Base-by-base conservation (phyloP, 768 basidiomycete genomes). In the Gloeopeniophorella convolvens region DNA sequence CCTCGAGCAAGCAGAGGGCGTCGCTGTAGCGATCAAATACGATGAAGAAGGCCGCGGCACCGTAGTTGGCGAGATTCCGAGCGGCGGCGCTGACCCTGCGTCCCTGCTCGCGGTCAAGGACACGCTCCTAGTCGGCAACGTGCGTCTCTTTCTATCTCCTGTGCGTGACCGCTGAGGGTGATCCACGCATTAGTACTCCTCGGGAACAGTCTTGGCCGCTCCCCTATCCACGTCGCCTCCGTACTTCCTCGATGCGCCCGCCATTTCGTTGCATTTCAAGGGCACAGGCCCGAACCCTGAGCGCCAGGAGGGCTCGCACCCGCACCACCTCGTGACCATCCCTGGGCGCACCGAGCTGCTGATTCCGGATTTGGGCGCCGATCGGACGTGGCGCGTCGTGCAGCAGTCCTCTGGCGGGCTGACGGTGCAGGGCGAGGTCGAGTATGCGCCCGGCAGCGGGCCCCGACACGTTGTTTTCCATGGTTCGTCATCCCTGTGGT, bases 141-240 rank as follows among this genome's bases (percentile, higher is more conserved):
- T 92, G 60, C 54, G 88, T 78, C 21, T 8, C 5, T 16, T 50
- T 15, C 44, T 20, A 40, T 27, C 12, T 23, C 33, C n/a, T n/a
- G n/a, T n/a, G n/a, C n/a, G n/a, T n/a, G n/a, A n/a, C n/a, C n/a
- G n/a, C n/a, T n/a, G n/a, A n/a, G n/a, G n/a, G n/a, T n/a, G n/a
- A n/a, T n/a, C n/a, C n/a, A n/a, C n/a, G n/a, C n/a, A n/a, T n/a
- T 41, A 92, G 89, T 92, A 90, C 62, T 76, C 78, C 4, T 75
- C 80, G 1, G 88, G 85, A 20, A 73, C 70, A 2, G 55, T 89
- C 39, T 67, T 77, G 5, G 68, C 72, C 12, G 65, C 87, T 18
- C 78, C 86, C 2, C 68, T 85, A 31, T 72, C 78, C 3, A 50
- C 71, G n/a, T 55, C 65, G 8, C 51, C 72, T 9, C 75, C 80